Evolutionary conservation across 2,329 filamentous ascomycete species (phyloP), one percentile per base, ranked within the genome.

Genomic region (Fusarium kyushuense): DNA sequence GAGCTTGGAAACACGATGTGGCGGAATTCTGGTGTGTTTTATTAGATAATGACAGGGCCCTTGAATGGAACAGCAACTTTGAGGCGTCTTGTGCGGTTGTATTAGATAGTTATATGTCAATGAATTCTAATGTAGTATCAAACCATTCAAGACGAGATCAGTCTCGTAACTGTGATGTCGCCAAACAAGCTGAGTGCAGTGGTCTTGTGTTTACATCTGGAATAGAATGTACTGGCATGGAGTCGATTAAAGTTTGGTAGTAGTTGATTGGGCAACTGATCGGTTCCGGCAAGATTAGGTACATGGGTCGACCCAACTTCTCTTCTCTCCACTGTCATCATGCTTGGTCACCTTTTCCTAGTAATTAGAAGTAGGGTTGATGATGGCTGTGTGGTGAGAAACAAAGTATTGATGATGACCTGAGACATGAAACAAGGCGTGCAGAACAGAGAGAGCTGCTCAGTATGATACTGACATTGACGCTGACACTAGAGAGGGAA

Each of bases 181-280:
- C 6, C 36, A 6, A 13, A 19, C 8, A 7, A n/a, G n/a, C n/a
- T 14, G 11, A 38, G 35, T 19, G 9, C 16, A 33, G 32, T 17
- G 30, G 23, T 25, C 7, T n/a, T n/a, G n/a, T 25, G 27, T 27
- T 27, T 6, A 8, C 27, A 27, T 27, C 9, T 27, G 6, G 27
- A 27, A 7, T 27, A 27, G 6, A 27, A 27, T 27, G 27, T 27
- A 27, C 27, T 27, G 27, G 6, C 27, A 47, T 29, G 33, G 10
- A 21, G 12, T 53, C 23, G 21, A 42, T 46, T 38, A 56, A 42
- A 32, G 47, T 54, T 61, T 30, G 7, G 5, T 36, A 51, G 48
- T 59, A 65, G 70, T 71, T 72, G 67, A 71, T 72, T 69, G 47
- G 69, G 64, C 58, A 71, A 72, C 70, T 62, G 13, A 29, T 29